These are phyloP conservation scores for Sextonia rubra DNA, from an alignment of 164 flowering plant genomes.

Conservation along the genomic window DNA sequence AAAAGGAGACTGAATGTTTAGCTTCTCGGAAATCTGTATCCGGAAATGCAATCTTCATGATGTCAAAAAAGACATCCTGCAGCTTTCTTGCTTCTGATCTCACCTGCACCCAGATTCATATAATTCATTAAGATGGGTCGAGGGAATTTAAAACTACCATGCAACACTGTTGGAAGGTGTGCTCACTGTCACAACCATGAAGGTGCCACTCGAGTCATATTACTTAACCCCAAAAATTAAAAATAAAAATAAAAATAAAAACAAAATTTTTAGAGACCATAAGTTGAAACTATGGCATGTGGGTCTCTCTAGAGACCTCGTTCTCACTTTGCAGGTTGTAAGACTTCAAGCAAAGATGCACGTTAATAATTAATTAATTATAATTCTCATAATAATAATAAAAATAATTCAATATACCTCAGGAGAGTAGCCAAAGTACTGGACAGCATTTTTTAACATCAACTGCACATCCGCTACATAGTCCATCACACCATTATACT, in stretches of 20 bases:
- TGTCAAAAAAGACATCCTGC: slow-evolving; percentile 82
- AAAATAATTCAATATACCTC: slow-evolving; percentile 49
- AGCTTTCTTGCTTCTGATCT: slow-evolving; percentile 84
- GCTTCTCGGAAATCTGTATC: slow-evolving; percentile 84
- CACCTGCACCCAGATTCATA: slow-evolving; percentile 45
- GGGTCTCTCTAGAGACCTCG: too few relatives aligned
- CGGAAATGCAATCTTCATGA: slow-evolving; percentile 73
- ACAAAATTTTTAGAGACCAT: too few relatives aligned
- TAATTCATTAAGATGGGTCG: neutral
- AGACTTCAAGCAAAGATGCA: too few relatives aligned
- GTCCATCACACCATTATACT: slow-evolving; percentile 73
- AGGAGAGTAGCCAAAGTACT: slow-evolving; percentile 54
- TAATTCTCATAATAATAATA: too few relatives aligned
- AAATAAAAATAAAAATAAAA: too few relatives aligned
- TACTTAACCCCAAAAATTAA: too few relatives aligned
- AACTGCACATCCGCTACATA: slow-evolving; percentile 77
- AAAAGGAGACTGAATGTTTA: slow-evolving; percentile 47
- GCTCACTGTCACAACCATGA: too few relatives aligned
- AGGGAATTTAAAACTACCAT: neutral
- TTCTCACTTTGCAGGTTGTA: too few relatives aligned
- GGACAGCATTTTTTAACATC: slow-evolving; percentile 73
- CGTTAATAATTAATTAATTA: too few relatives aligned
- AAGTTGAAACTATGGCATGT: too few relatives aligned
- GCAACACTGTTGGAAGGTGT: too few relatives aligned
- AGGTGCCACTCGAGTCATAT: too few relatives aligned